Conservation (phyloP, 441 rosid species). For the Pelargonium myrrhifolium region DNA sequence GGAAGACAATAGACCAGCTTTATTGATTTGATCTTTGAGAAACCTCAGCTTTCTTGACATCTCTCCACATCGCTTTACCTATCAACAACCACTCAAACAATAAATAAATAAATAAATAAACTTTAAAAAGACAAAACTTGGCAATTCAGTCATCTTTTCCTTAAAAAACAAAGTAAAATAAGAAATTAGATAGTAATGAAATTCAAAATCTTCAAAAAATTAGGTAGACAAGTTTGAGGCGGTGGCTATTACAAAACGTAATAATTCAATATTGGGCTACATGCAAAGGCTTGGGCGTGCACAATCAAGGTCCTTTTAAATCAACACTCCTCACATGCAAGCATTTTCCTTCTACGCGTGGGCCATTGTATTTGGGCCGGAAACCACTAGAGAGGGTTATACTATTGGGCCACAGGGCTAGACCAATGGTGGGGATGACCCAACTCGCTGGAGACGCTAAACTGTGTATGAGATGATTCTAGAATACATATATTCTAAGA, state of each 20-base stretch:
- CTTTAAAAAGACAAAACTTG: constrained; percentile 3
- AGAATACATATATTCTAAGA: background rate
- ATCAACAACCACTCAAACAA: constrained; percentile 27
- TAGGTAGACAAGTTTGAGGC: too few species aligned
- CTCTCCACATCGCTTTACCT: constrained; percentile 98
- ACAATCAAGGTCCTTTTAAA: too few species aligned
- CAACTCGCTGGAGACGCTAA: background rate
- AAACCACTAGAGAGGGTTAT: too few species aligned
- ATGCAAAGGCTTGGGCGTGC: too few species aligned
- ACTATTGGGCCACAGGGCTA: too few species aligned
- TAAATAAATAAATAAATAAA: constrained; percentile 17
- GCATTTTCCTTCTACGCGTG: too few species aligned
- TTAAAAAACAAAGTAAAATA: background rate
- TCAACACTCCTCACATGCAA: too few species aligned
- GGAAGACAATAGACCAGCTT: constrained; percentile 74
- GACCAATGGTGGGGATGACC: too few species aligned
- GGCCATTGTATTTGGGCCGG: too few species aligned
- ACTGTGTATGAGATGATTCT: background rate
- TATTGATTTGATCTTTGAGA: constrained; percentile 84
- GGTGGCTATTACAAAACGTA: too few species aligned
- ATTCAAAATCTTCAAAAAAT: background rate
- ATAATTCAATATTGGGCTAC: too few species aligned
- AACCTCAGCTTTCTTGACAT: constrained; percentile 93
- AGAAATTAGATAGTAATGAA: background rate
- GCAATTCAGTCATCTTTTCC: background rate